These are phyloP conservation scores for Ophiostoma triangulosporum DNA, from an alignment of 2,329 filamentous ascomycete genomes.

Conservation along the genomic window DNA sequence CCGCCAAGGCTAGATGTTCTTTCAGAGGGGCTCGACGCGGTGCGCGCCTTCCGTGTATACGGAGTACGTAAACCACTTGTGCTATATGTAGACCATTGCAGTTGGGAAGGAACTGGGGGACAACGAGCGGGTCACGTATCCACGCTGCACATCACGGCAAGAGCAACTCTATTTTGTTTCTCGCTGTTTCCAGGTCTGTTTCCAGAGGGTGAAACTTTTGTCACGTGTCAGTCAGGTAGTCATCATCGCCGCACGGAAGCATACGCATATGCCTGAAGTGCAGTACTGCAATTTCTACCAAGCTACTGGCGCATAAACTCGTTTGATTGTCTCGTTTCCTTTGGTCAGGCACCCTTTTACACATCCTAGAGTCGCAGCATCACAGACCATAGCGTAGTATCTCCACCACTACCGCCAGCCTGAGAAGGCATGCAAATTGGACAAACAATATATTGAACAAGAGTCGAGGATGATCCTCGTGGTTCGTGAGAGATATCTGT, in stretches of 20 bases:
- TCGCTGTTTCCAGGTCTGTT: too few relatives aligned
- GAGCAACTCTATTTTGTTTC: neutral
- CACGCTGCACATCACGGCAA: neutral
- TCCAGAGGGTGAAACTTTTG: too few relatives aligned
- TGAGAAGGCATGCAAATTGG: neutral
- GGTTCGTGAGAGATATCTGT: neutral
- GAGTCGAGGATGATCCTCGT: neutral
- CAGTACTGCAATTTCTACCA: too few relatives aligned
- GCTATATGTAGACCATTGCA: neutral
- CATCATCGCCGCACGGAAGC: too few relatives aligned
- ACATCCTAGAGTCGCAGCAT: too few relatives aligned
- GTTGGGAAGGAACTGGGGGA: constrained; percentile 6
- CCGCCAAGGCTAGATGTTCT: too few relatives aligned
- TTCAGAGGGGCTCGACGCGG: constrained; percentile 7
- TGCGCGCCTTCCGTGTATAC: constrained; percentile 8
- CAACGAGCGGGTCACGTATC: neutral
- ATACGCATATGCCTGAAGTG: too few relatives aligned
- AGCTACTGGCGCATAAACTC: neutral
- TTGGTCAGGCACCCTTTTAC: too few relatives aligned
- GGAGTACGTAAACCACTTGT: neutral
- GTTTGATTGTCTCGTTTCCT: neutral
- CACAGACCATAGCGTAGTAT: too few relatives aligned
- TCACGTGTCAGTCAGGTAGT: too few relatives aligned
- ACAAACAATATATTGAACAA: neutral
- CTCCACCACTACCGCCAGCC: too few relatives aligned